Base-by-base conservation (phyloP, 805 yeast species). In the Priceomyces castillae region DNA sequence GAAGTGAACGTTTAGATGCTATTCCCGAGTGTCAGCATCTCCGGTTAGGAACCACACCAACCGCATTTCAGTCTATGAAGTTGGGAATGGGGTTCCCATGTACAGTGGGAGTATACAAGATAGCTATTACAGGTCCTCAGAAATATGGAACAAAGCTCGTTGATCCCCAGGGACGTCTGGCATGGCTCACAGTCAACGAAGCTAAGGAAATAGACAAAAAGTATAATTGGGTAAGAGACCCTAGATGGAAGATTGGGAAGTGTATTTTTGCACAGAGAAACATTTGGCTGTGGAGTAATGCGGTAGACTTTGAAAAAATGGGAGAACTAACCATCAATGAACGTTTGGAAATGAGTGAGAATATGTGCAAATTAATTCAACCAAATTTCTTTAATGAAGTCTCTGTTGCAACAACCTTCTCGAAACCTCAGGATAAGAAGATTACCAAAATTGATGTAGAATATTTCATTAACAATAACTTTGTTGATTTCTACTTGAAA, bases 231-330 rank as follows among this genome's bases (percentile, higher is more conserved):
- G 51, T 67, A 19, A 76, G 97, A 54, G 72, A 65, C 39, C 53
- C 70, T 0, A 64, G 62, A 1, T 92, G 97, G 97, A 56, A 65
- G 34, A 57, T 84, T 1, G 95, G 94, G 0, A 70, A 68, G 37
- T 92, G 97, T 63, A 73, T 90, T 11, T 90, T 87, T 83, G 90
- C 86, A 11, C 81, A 79, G 44, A 84, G 83, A 52, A 86, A 83
- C 0, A 83, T 92, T 11, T 92, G 97, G 96, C 76, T 76, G 40
- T 69, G 65, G 61, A 47, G 55, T 14, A 44, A 46, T 2, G 47
- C 48, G 11, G 37, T 56, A 10, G 62, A 65, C 33, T 50, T 61
- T 26, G 50, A 47, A 6, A 38, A 41, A 7, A 47, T 66, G 12
- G 18, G 18, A 17, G 35, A 46, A 10, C 30, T 53, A 33, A 42